A percentile compares a stretch with the other conserved stretches of the same genome.
Evolutionary conservation across 441 rosid species (phyloP).

Genomic region (Pelargonium cotyledonis): DNA sequence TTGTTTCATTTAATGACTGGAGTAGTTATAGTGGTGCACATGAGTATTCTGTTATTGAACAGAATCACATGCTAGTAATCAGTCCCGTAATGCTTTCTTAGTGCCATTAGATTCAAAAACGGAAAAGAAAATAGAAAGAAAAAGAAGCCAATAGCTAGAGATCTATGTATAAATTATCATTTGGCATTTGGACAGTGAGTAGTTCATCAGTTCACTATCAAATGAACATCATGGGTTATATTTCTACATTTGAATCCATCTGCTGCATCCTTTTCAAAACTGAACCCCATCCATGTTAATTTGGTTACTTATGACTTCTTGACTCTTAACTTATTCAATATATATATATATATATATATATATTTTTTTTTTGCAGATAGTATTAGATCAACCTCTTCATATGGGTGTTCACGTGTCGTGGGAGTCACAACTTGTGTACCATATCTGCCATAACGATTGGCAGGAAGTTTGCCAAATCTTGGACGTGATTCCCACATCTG

Average conservation of each 20-base stretch:
- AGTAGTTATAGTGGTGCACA: neutral
- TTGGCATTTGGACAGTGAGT: neutral
- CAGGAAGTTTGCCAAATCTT: slow-evolving; percentile 80
- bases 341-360: slow-evolving; percentile 15
- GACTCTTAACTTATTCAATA: slow-evolving; percentile 1
- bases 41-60: neutral
- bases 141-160: neutral
- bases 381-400: slow-evolving; percentile 89
- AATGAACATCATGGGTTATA: neutral
- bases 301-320: slow-evolving; percentile 7
- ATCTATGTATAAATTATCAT: neutral
- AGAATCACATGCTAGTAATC: slow-evolving; percentile 1
- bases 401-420: slow-evolving; percentile 95
- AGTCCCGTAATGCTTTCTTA: neutral
- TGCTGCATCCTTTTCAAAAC: neutral
- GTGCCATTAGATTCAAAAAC: neutral
- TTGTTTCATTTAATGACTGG: neutral
- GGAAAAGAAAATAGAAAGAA: neutral
- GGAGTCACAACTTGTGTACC: slow-evolving; percentile 95
- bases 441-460: slow-evolving; percentile 85
- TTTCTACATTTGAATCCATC: neutral
- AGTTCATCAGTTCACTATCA: neutral
- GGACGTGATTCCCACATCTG: slow-evolving; percentile 68
- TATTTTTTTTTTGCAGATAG: slow-evolving; percentile 57
- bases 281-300: neutral